Evolutionary conservation across 1,284 basidiomycete species (phyloP), one percentile per base, ranked within the genome.

Genomic region (Ganoderma multipileum): DNA sequence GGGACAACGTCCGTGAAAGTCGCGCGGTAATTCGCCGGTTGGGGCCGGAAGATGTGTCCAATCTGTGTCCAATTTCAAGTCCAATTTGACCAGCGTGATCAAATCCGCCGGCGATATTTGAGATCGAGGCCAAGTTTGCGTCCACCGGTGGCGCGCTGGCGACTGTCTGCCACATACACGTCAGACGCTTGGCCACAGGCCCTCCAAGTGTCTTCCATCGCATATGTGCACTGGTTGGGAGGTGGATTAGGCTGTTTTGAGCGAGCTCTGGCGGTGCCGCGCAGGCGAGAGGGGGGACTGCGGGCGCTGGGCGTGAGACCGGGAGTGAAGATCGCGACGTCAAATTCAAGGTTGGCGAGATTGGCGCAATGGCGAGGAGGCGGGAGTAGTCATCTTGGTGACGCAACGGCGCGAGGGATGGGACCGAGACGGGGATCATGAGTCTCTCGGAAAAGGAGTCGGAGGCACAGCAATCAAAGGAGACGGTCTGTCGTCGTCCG

Each of bases 241-340:
- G 7, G 33, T 18, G 41, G n/a, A n/a, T 30, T 36, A 44, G 38
- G 30, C 16, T n/a, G 39, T 44, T 50, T 9, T 50, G 47, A 26
- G 47, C 9, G 47, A 50, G 33, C 33, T 47, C 57, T 39, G 50
- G 59, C 47, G 5, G 54, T n/a, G 23, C 44, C 52, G 60, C 63
- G 54, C 61, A 58, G 57, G 55, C 8, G 30, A 20, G 33, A 28
- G 36, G 26, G 8, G 33, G 26, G 20, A 61, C 65, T 67, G 61
- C 66, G 54, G 65, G 64, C 47, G 36, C 58, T 33, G 63, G 33
- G 55, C 71, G 71, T 72, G 71, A 67, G 71, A 72, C 61, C 64
- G 66, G 42, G 50, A 30, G 61, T 64, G 71, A 47, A 68, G 71
- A 72, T 72, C 71, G 69, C 61, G 8, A 68, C 68, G 66, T 72